phyloP scores from a whole-genome alignment of 192 early-diverging fungal species.

The Umbelopsis ramanniana region DNA sequence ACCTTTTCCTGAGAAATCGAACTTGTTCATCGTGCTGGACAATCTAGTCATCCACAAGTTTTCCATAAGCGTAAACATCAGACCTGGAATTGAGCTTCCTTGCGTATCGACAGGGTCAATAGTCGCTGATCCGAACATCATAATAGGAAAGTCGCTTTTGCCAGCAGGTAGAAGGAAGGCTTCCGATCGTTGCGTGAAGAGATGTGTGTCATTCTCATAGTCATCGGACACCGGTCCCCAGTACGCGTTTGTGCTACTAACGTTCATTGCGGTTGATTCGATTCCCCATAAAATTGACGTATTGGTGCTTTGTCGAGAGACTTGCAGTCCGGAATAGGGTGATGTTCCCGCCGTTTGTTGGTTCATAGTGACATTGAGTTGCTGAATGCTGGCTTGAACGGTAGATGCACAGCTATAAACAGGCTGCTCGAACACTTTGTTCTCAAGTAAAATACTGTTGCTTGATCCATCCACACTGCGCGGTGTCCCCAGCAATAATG shows the following conservation, averaged over 20 bases:
- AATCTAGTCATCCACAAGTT: background rate
- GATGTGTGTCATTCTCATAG: background rate
- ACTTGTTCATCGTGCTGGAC: no score
- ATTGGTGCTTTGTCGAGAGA: conserved; percentile 6
- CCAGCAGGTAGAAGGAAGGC: background rate
- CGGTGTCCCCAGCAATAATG: background rate
- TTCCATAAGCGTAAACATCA: background rate
- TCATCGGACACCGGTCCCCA: background rate
- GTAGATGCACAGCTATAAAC: conserved; percentile 4
- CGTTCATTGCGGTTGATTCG: background rate
- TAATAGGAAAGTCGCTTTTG: background rate
- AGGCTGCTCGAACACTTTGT: background rate
- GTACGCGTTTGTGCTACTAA: background rate
- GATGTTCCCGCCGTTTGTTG: background rate
- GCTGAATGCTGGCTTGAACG: conserved; percentile 3
- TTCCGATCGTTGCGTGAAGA: background rate
- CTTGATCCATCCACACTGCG: background rate
- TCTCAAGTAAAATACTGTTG: background rate
- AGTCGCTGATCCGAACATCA: background rate
- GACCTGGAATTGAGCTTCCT: background rate
- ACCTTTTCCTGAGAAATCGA: background rate
- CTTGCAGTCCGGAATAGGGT: background rate
- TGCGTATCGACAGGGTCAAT: background rate
- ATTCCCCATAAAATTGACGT: background rate
- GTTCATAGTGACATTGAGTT: background rate